A percentile compares a stretch with the other conserved stretches of the same genome.
Conservation (phyloP, 1,139 yeast genomes). For the Geotrichum phurueaensis region DNA sequence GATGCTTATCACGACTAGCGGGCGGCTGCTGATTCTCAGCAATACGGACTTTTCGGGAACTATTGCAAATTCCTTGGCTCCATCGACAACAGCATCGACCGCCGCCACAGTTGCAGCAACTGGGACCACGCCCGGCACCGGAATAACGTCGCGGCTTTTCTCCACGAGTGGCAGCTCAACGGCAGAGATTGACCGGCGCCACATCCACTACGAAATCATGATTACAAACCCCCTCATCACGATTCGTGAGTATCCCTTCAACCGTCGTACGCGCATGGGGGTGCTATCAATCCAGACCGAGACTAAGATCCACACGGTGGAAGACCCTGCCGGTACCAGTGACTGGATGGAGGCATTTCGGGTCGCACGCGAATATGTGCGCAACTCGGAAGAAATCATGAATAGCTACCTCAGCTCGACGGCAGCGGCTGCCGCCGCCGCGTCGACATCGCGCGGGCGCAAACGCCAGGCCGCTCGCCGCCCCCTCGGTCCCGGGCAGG, state of each 20-base stretch:
- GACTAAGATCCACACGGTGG: conserved; percentile 34
- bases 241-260: conserved; percentile 33
- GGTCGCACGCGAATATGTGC: conserved; percentile 28
- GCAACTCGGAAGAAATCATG: conserved; percentile 23
- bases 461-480: background rate
- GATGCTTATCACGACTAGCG: conserved; percentile 34
- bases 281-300: conserved; percentile 34
- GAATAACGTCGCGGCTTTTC: background rate
- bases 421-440: conserved; percentile 38
- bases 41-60: background rate
- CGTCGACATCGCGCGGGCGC: conserved; percentile 14
- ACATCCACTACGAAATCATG: conserved; percentile 32
- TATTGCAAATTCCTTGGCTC: background rate
- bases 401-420: conserved; percentile 27
- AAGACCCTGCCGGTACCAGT: conserved; percentile 31
- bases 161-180: background rate
- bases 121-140: background rate
- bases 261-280: conserved; percentile 28
- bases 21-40: conserved; percentile 28
- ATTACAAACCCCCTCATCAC: conserved; percentile 33
- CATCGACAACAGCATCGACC: background rate
- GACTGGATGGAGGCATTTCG: conserved; percentile 35
- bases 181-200: conserved; percentile 28
- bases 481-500: background rate
- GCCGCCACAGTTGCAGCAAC: background rate